Base-by-base conservation (phyloP, 2,329 filamentous ascomycete genomes). In the Aureobasidium sp. region DNA sequence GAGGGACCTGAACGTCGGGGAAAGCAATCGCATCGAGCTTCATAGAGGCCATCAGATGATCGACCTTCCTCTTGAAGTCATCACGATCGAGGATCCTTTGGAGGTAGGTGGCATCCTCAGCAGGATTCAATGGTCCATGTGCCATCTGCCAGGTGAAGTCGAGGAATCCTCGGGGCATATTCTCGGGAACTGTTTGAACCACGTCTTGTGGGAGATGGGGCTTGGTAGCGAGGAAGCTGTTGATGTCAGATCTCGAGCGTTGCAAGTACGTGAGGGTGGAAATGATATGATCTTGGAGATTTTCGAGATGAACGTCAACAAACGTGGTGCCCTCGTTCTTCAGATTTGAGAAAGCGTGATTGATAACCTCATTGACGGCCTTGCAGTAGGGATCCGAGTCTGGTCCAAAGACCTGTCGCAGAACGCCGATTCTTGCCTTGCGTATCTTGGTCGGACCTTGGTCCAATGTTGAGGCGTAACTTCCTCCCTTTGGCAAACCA, bases 181-280 rank as follows among this genome's bases (percentile, higher is more conserved):
- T 7, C 10, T 38, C 33, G 3, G 50, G 38, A 1, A 61, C 31
- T 10, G 49, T 61, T 0, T 54, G 19, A 11, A 38, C 59, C 17
- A 67, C 27, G 29, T 66, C 64, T 51, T 65, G 61, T 69, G 64
- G 58, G 10, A 70, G 63, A 45, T 69, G 61, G 2, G 76, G 74
- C 59, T 77, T 73, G 65, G 76, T 77, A 25, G 65, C 65, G 42
- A 69, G 63, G 62, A 68, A 70, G 51, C 60, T 66, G 33, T 72
- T 69, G 61, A 73, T 71, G 50, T 73, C 69, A 35, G 62, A 61
- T 17, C 69, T 63, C 11, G 67, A 70, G 11, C 67, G 62, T 11
- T 62, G 63, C 1, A 66, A 38, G 38, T 71, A 71, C 3, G 65
- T 67, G 3, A 66, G 64, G 2, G 67, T 67, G 60, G 65, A 67